Evolutionary conservation across 2,329 filamentous ascomycete genomes (phyloP).

Genomic region (Sporothrix sp.): DNA sequence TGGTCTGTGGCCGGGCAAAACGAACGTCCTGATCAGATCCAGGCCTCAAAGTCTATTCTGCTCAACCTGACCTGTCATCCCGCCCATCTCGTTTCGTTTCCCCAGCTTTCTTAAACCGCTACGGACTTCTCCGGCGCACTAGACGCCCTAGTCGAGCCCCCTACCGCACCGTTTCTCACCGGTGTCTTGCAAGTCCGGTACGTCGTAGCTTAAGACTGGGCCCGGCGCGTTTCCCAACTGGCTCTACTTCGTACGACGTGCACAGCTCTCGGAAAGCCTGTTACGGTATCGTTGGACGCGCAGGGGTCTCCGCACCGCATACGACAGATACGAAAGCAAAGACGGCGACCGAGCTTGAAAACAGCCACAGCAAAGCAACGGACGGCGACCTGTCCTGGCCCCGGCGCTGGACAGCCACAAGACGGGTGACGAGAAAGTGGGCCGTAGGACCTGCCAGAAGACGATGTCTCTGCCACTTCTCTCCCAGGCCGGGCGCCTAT

Average conservation of each 20-base stretch:
- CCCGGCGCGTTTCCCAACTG: too few relatives aligned
- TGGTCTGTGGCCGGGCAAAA: too few relatives aligned
- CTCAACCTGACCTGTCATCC: too few relatives aligned
- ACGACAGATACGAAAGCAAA: constrained; percentile 1
- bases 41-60: too few relatives aligned
- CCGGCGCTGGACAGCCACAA: neutral
- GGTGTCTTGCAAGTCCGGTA: too few relatives aligned
- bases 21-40: too few relatives aligned
- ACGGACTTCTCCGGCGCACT: constrained; percentile 7
- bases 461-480: neutral
- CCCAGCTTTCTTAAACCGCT: constrained; percentile 9
- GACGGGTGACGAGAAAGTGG: neutral
- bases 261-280: too few relatives aligned
- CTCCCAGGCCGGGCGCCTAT: constrained; percentile 4
- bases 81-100: neutral
- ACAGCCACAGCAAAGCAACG: neutral
- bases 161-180: too few relatives aligned
- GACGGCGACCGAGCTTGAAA: neutral
- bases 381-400: neutral
- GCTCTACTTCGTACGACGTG: too few relatives aligned
- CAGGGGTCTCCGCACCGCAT: neutral
- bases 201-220: too few relatives aligned
- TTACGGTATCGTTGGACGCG: neutral
- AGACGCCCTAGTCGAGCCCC: neutral
- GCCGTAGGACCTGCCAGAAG: too few relatives aligned